Percentiles rank a stretch among this genome's conserved stretches.
Conservation (phyloP, 2,329 filamentous ascomycete genomes). For the Monosporascus sp. region DNA sequence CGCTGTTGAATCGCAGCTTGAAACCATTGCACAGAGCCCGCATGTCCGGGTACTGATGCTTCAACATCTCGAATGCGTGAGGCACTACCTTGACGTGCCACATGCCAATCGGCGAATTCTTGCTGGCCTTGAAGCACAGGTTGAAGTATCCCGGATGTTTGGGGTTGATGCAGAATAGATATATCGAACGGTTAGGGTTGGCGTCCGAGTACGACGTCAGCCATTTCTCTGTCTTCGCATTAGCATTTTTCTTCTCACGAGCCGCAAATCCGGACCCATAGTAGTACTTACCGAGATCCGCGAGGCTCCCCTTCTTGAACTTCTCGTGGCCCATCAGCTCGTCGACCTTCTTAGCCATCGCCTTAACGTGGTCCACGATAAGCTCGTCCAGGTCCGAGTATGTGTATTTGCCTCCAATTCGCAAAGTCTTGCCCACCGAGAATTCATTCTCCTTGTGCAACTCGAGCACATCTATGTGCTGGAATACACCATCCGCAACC, state of each 20-base stretch:
- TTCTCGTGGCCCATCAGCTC: conserved; percentile 95
- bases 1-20: conserved; percentile 71
- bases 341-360: conserved; percentile 96
- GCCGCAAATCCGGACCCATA: not conserved
- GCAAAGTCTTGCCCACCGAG: conserved; percentile 79
- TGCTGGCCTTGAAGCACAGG: conserved; percentile 92
- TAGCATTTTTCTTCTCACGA: conserved; percentile 8
- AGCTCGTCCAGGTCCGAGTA: conserved; percentile 96
- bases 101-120: conserved; percentile 64
- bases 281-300: conserved; percentile 75
- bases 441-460: conserved; percentile 97
- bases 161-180: conserved; percentile 91
- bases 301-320: conserved; percentile 75
- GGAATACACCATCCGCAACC: conserved; percentile 90
- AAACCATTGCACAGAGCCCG: conserved; percentile 93
- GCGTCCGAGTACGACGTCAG: conserved; percentile 92
- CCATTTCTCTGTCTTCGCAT: conserved; percentile 70
- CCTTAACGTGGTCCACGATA: conserved; percentile 95
- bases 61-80: conserved; percentile 86
- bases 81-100: conserved; percentile 90
- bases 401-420: conserved; percentile 81
- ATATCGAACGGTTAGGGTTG: conserved; percentile 88
- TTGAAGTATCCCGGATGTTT: conserved; percentile 93
- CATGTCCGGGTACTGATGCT: conserved; percentile 90
- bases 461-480: conserved; percentile 96